Percentiles rank a stretch among this genome's conserved stretches.
Conservation (phyloP, 768 basidiomycete species). For the Podaxis sp. region DNA sequence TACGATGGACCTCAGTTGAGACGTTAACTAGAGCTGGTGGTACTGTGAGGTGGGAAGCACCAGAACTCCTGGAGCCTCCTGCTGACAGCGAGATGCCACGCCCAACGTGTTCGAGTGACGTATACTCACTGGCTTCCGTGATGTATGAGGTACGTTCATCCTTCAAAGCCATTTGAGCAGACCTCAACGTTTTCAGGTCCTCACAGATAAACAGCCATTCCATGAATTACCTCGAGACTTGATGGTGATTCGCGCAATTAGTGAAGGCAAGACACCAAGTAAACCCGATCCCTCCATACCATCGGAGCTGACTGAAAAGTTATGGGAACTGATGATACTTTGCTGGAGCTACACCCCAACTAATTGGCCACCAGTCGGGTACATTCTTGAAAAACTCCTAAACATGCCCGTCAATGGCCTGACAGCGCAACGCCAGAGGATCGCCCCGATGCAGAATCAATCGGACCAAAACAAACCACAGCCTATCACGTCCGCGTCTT, state of each 20-base stretch:
- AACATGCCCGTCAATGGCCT: not conserved
- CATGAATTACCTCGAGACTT: constrained; percentile 14
- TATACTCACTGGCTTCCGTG: constrained; percentile 41
- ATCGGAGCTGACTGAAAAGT: constrained; percentile 22
- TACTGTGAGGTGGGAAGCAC: not conserved
- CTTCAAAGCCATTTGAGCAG: too few relatives aligned
- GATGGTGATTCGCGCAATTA: constrained; percentile 17
- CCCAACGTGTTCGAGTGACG: constrained; percentile 22
- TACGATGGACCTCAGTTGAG: not conserved
- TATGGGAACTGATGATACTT: constrained; percentile 18
- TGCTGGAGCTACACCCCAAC: not conserved
- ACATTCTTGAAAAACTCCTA: not conserved
- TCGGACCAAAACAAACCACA: not conserved
- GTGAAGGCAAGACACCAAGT: constrained; percentile 15
- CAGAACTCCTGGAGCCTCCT: not conserved
- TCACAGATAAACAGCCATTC: constrained; percentile 19
- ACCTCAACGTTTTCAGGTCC: constrained; percentile 14
- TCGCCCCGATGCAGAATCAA: not conserved
- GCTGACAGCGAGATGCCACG: not conserved
- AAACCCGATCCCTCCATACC: constrained; percentile 1
- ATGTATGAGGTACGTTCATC: constrained; percentile 31
- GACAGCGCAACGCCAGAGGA: not conserved
- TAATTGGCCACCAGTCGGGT: not conserved
- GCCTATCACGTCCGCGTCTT: not conserved
- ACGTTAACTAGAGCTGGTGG: not conserved